Evolutionary conservation across 2,329 filamentous ascomycete species (phyloP).

Genomic region (Calonectria ilicicola): DNA sequence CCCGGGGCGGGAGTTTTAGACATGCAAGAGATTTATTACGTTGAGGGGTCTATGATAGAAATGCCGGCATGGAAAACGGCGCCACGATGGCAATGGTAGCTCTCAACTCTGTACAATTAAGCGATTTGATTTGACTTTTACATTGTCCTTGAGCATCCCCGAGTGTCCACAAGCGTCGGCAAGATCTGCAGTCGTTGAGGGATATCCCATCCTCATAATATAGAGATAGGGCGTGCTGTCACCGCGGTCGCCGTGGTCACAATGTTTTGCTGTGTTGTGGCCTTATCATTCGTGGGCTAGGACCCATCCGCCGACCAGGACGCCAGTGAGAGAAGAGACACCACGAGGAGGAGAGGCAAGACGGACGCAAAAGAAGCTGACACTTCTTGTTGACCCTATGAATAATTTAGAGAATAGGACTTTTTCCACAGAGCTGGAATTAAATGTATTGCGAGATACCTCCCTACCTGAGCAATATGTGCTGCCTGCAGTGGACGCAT

Average conservation of each 20-base stretch:
- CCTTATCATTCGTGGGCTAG: no score
- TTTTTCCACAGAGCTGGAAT: no score
- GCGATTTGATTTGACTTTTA: conserved; percentile 43
- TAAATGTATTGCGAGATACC: no score
- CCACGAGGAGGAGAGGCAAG: no score
- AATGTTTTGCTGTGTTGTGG: background rate
- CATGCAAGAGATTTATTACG: conserved; percentile 33
- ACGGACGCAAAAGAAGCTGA: no score
- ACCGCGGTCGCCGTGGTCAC: background rate
- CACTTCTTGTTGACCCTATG: no score
- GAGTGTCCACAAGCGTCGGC: background rate
- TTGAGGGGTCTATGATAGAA: conserved; percentile 41
- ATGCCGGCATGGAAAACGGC: conserved; percentile 32
- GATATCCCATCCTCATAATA: background rate
- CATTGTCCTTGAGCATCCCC: background rate
- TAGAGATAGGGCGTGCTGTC: background rate
- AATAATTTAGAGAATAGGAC: no score
- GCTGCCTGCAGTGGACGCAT: no score
- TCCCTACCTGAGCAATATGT: no score
- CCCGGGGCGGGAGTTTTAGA: conserved; percentile 35
- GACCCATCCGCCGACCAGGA: no score
- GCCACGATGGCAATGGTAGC: conserved; percentile 29
- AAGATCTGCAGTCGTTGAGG: background rate
- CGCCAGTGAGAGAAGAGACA: no score
- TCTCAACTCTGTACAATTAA: conserved; percentile 47